Conservation (phyloP, 352 stramenopile species). For the Phytophthora meadii region DNA sequence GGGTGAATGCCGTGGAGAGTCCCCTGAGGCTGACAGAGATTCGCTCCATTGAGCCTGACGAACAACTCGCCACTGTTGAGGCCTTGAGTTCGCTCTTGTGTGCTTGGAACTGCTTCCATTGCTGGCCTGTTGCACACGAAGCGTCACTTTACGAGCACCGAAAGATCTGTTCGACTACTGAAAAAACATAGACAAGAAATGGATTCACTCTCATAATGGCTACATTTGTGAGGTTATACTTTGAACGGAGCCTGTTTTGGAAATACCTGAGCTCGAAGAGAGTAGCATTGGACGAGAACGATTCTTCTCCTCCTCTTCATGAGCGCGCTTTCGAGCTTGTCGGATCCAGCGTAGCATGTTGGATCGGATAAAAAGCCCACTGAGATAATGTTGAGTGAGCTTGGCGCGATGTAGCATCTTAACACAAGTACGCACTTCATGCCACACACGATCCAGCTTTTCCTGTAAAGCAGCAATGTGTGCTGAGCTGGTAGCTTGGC, state of each 20-base stretch:
- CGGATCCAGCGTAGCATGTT: constrained; percentile 68
- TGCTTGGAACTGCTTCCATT: neutral
- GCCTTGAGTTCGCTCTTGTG: constrained; percentile 14
- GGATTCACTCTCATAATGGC: constrained; percentile 9
- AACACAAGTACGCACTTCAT: constrained; percentile 65
- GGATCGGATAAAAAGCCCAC: constrained; percentile 63
- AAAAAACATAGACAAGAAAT: constrained; percentile 20
- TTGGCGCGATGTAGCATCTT: constrained; percentile 73
- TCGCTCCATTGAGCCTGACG: constrained; percentile 35
- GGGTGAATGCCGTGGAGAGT: constrained; percentile 33
- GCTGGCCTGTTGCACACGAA: constrained; percentile 3
- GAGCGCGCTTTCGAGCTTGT: constrained; percentile 47
- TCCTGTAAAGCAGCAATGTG: constrained; percentile 29
- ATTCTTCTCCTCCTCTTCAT: constrained; percentile 37
- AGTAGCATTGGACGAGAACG: neutral
- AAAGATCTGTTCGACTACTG: constrained; percentile 23
- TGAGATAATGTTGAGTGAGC: constrained; percentile 77
- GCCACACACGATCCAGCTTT: constrained; percentile 50
- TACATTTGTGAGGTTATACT: constrained; percentile 16
- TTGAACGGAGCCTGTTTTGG: constrained; percentile 19
- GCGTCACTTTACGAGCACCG: constrained; percentile 14
- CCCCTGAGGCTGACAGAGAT: constrained; percentile 29
- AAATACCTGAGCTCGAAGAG: constrained; percentile 8
- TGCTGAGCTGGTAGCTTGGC: constrained; percentile 24
- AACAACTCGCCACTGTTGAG: constrained; percentile 60